phyloP scores from a whole-genome alignment of 2,329 filamentous ascomycete species.

The Chrysoporthe deuterocubensis region DNA sequence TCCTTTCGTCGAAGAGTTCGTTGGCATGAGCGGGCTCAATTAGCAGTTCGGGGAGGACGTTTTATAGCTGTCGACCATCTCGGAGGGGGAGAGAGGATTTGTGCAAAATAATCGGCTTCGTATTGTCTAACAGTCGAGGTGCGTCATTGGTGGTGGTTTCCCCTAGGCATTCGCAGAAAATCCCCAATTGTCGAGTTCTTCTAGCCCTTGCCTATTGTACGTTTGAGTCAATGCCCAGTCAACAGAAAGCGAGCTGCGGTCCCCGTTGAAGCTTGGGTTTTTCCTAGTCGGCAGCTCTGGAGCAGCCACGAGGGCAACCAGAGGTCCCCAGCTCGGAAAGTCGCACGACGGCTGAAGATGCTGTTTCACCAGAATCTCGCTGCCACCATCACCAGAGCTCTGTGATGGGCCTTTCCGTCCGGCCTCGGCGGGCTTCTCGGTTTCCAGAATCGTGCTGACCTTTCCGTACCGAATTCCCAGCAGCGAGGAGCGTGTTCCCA shows the following conservation, averaged over 20 bases:
- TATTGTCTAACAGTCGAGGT: slow-evolving; percentile 18
- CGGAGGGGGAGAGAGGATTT: slow-evolving; percentile 3
- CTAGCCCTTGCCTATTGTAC: slow-evolving; percentile 21
- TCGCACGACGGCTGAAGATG: neutral
- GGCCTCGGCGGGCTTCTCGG: neutral
- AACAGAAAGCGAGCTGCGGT: slow-evolving; percentile 6
- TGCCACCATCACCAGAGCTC: neutral
- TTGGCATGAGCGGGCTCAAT: neutral
- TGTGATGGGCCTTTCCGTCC: slow-evolving; percentile 10
- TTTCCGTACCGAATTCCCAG: neutral
- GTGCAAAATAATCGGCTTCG: slow-evolving; percentile 1
- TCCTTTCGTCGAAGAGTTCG: neutral
- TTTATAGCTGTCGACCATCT: slow-evolving; percentile 7
- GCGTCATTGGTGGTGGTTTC: slow-evolving; percentile 14
- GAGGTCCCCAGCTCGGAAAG: neutral
- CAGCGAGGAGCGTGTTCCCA: neutral
- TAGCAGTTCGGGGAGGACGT: slow-evolving; percentile 1
- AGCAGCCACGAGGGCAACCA: slow-evolving; percentile 6
- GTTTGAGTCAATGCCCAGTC: slow-evolving; percentile 26
- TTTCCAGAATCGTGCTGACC: neutral
- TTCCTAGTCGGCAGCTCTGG: slow-evolving; percentile 4
- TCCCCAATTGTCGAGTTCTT: neutral
- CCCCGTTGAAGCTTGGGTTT: slow-evolving; percentile 18
- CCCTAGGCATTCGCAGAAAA: slow-evolving; percentile 2
- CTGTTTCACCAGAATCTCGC: neutral